Percentiles rank a stretch among this genome's conserved stretches.
These are phyloP conservation scores for Cladosporium halotolerans DNA, from an alignment of 2,329 filamentous ascomycete species.

Conservation along the genomic window DNA sequence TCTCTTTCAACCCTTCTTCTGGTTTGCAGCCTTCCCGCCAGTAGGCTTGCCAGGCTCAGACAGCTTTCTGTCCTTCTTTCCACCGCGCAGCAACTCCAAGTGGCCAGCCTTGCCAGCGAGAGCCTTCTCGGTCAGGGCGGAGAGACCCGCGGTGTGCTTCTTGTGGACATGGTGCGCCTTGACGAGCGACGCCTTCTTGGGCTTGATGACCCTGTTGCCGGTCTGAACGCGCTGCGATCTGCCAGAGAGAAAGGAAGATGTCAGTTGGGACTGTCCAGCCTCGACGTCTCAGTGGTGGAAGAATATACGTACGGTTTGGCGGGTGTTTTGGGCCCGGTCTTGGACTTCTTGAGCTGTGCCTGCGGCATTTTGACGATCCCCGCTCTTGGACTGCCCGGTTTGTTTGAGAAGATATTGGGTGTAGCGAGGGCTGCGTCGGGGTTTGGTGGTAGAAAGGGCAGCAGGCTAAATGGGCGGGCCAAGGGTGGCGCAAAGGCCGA, in stretches of 20 bases:
- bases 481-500: constrained; percentile 5
- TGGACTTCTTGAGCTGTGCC: constrained; percentile 26
- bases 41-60: constrained; percentile 5
- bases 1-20: constrained; percentile 6
- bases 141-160: constrained; percentile 59
- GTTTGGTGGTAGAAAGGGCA: not conserved
- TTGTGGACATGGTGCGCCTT: constrained; percentile 58
- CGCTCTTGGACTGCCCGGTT: not conserved
- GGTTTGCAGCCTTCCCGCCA: not conserved
- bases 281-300: not conserved
- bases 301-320: constrained; percentile 17
- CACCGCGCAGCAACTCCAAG: constrained; percentile 60
- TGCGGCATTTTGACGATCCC: constrained; percentile 22
- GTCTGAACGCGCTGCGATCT: constrained; percentile 30
- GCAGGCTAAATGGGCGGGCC: constrained; percentile 10
- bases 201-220: constrained; percentile 58
- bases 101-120: constrained; percentile 63
- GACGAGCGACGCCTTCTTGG: constrained; percentile 57
- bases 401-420: not conserved
- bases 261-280: not conserved
- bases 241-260: not conserved
- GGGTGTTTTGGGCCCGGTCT: constrained; percentile 17
- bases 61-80: constrained; percentile 52
- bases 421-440: not conserved
- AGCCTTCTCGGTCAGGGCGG: constrained; percentile 59